Conservation (phyloP, 2,329 filamentous ascomycete genomes). For the Bipolaris sorokiniana region DNA sequence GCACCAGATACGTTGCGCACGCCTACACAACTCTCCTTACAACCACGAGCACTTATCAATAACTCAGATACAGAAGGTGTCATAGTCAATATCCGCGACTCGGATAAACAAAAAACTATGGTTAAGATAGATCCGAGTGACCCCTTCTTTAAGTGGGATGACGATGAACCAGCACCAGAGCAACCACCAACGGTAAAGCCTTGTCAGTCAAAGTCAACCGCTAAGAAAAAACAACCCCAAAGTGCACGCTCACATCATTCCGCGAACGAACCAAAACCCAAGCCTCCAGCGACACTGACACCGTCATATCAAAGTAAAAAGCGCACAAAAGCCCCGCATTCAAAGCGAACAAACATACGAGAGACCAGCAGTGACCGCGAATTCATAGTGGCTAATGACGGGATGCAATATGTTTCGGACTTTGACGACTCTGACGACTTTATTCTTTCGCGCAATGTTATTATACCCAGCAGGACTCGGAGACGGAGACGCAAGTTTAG, state of each 20-base stretch:
- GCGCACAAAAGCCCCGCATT: background rate
- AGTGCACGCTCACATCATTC: background rate
- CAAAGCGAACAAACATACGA: conserved; percentile 3
- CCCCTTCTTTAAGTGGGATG: conserved; percentile 21
- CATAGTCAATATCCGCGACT: background rate
- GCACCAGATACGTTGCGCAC: background rate
- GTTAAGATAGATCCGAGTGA: conserved; percentile 27
- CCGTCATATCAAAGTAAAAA: background rate
- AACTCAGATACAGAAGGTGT: background rate
- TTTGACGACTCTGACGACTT: background rate
- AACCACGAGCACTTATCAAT: background rate
- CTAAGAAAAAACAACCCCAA: background rate
- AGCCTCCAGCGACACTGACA: background rate
- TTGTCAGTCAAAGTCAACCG: background rate
- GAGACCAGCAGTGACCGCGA: conserved; percentile 9
- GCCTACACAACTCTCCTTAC: background rate
- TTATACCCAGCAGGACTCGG: background rate
- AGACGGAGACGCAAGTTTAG: background rate
- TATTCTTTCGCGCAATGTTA: background rate
- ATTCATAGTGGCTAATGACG: conserved; percentile 12
- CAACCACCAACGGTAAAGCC: background rate
- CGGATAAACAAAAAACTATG: conserved; percentile 13
- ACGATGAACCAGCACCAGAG: conserved; percentile 5
- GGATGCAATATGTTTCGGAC: background rate
- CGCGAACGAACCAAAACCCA: background rate